Evolutionary conservation across 1,284 basidiomycete genomes (phyloP).

Genomic region (Cutaneotrichosporon sp.): DNA sequence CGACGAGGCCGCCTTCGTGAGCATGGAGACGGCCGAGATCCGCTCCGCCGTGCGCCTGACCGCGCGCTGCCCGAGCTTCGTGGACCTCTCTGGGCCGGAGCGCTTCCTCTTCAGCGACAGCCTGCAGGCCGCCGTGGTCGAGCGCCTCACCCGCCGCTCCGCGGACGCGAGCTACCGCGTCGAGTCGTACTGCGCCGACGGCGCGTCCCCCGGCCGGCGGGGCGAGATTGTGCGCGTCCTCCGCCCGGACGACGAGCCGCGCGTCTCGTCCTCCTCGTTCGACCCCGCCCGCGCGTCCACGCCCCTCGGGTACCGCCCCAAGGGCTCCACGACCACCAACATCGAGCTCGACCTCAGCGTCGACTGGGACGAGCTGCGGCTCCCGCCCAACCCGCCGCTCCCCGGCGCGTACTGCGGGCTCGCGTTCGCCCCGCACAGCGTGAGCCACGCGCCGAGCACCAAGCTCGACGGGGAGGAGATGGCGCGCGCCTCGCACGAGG

Average conservation of each 20-base stretch:
- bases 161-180: constrained; percentile 3
- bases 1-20: constrained; percentile 3
- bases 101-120: neutral
- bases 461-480: constrained; percentile 4
- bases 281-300: constrained; percentile 3
- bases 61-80: constrained; percentile 1
- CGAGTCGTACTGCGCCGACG: neutral
- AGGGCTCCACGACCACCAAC: neutral
- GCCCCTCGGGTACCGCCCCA: neutral
- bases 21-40: constrained; percentile 7
- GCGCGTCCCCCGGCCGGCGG: neutral
- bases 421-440: constrained; percentile 2
- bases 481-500: neutral
- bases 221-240: neutral
- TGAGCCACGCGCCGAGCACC: neutral
- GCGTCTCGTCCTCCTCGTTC: constrained; percentile 1
- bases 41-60: neutral
- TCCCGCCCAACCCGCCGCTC: constrained; percentile 5
- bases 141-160: constrained; percentile 7
- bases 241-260: neutral
- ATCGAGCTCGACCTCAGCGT: constrained; percentile 7
- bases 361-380: constrained; percentile 6
- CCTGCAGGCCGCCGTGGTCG: neutral
- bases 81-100: constrained; percentile 1
- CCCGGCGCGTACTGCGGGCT: neutral